phyloP scores from a whole-genome alignment of 495 filamentous ascomycete genomes.

The Polyplosphaeria fusca region DNA sequence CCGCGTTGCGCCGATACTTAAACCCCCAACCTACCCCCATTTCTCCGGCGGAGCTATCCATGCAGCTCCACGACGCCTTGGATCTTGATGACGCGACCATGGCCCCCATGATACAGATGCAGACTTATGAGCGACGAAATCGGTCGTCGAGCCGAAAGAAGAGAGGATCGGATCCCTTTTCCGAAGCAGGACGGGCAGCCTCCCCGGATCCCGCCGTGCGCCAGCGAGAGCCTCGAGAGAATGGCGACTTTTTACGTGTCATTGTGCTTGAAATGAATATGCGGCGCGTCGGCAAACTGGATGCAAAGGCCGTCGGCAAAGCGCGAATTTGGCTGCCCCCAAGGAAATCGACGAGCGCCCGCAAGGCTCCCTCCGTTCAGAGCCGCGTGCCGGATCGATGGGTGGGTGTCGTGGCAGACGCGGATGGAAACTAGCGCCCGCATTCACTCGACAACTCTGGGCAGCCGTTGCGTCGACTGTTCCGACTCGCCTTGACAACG shows the following conservation, averaged over 20 bases:
- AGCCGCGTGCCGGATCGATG: conserved; percentile 25
- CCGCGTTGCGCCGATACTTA: conserved; percentile 85
- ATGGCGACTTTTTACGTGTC: conserved; percentile 88
- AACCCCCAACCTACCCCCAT: conserved; percentile 64
- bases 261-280: conserved; percentile 97
- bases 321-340: conserved; percentile 88
- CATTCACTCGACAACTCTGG: no score
- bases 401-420: conserved; percentile 17
- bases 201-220: conserved; percentile 50
- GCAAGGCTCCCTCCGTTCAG: conserved; percentile 1
- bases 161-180: conserved; percentile 25
- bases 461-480: no score
- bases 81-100: conserved; percentile 17
- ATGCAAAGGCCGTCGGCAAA: conserved; percentile 74
- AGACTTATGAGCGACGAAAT: conserved; percentile 37
- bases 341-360: conserved; percentile 46
- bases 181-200: conserved; percentile 36
- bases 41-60: conserved; percentile 64
- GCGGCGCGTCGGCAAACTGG: conserved; percentile 85
- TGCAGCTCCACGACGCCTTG: conserved; percentile 46
- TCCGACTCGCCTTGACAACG: no score
- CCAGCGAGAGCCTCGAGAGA: conserved; percentile 88
- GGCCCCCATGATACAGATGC: conserved; percentile 42
- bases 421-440: not conserved
- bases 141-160: conserved; percentile 21